Base-by-base conservation (phyloP, 345 rosid genomes). In the Diplotaxis tenuifolia region DNA sequence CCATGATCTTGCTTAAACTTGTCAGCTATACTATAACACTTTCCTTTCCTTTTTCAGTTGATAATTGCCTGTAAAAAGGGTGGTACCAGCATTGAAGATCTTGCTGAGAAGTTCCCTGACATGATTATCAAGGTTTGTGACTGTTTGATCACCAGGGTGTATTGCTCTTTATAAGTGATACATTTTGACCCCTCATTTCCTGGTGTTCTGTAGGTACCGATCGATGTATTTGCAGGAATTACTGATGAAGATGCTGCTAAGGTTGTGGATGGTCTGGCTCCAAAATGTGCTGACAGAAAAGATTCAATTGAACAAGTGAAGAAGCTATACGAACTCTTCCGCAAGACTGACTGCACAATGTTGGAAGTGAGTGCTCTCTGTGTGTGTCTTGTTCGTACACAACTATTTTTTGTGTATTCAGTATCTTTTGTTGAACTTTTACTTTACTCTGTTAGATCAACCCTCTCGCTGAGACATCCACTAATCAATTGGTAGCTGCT, bases 81-180 rank as follows among this genome's bases (percentile, higher is more conserved):
- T 61, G 98, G 99, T 71, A 96, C 99, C 84, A 92, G 99, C 84
- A 96, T 96, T 78, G 99, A 96, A 82, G 99, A 96, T 79, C 98
- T 96, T 66, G 98, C 98, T 9, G 98, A 92, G 80, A 96, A 96
- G 75, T 96, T 85, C 76, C 99, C 98, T 45, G 88, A 92, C 77
- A 89, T 96, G 97, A 92, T 96, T 66, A 85, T 90, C 50, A 90
- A 92, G 98, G 98, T 95, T 71, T 7, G 5, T 42, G 29, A 22
- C 57, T 56, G 2, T 9, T 58, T 61, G 19, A 65, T 70, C 62
- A 40, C 16, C 22, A 0, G 16, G 58, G 25, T n/a, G 23, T 31
- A 25, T 64, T n/a, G 16, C 20, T 15, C 3, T 58, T 20, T n/a
- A 29, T 49, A 8, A 34, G 60, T 25, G 4, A 25, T 64, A 70